phyloP scores from a whole-genome alignment of 192 early-diverging fungal species.

The Umbelopsis sp. region DNA sequence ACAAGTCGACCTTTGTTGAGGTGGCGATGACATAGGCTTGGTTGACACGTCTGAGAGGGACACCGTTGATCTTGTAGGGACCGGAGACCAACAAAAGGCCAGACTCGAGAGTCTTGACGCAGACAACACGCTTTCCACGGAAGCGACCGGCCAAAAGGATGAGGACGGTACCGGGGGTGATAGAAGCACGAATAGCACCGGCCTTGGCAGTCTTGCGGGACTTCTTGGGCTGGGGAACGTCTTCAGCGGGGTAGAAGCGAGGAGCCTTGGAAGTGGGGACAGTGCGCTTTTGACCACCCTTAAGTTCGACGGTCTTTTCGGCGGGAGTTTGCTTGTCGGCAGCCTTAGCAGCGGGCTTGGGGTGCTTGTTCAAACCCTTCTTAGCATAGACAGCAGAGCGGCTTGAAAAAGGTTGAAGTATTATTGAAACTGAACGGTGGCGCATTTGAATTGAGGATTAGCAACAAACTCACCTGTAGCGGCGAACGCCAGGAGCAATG shows the following conservation, averaged over 20 bases:
- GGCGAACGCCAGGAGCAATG: constrained; percentile 84
- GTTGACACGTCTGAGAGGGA: constrained; percentile 97
- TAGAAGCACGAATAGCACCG: constrained; percentile 82
- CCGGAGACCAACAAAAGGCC: constrained; percentile 97
- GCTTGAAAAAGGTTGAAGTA: constrained; percentile 34
- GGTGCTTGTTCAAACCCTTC: constrained; percentile 90
- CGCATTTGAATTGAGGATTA: too few relatives aligned
- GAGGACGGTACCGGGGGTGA: constrained; percentile 97
- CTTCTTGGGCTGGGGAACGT: constrained; percentile 76
- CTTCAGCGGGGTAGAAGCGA: constrained; percentile 85
- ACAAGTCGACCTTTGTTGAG: constrained; percentile 96
- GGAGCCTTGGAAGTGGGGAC: constrained; percentile 73
- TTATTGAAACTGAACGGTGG: too few relatives aligned
- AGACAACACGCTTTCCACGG: constrained; percentile 99
- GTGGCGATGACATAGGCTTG: constrained; percentile 99
- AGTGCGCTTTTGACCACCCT: constrained; percentile 69
- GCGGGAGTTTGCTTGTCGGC: constrained; percentile 50
- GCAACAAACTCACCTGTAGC: constrained; percentile 42
- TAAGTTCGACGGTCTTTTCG: constrained; percentile 71
- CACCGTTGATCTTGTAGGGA: constrained; percentile 98
- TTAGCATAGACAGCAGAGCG: constrained; percentile 83
- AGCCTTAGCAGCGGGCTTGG: constrained; percentile 64
- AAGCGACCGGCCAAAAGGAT: constrained; percentile 95
- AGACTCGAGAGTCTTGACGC: constrained; percentile 94
- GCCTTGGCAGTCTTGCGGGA: constrained; percentile 76